These are phyloP conservation scores for Corinectria fuckeliana DNA, from an alignment of 2,329 filamentous ascomycete genomes.

Conservation along the genomic window DNA sequence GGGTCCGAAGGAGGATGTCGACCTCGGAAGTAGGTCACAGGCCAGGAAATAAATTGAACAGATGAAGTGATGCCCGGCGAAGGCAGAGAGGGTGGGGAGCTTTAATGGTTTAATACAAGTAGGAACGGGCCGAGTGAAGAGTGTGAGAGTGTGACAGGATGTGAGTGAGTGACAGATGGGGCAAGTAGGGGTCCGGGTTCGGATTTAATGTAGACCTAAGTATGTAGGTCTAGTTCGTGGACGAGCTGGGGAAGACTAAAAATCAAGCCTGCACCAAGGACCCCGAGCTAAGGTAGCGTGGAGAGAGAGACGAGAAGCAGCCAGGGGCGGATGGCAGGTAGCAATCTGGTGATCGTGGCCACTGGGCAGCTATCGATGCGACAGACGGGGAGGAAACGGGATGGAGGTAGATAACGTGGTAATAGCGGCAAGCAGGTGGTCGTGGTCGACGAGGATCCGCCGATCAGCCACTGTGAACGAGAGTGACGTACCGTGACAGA, in stretches of 20 bases:
- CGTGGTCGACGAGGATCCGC: slow-evolving; percentile 11
- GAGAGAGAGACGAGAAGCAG: not conserved
- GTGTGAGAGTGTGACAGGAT: not conserved
- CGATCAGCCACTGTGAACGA: slow-evolving; percentile 11
- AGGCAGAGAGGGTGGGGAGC: not conserved
- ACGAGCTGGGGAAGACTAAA: slow-evolving; percentile 24
- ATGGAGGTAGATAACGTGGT: slow-evolving; percentile 20
- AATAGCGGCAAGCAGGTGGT: slow-evolving; percentile 11
- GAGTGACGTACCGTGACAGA: not conserved
- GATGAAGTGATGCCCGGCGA: not conserved
- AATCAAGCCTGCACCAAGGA: slow-evolving; percentile 27
- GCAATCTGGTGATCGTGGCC: slow-evolving; percentile 11
- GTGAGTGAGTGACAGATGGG: not conserved
- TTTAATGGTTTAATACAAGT: slow-evolving; percentile 5
- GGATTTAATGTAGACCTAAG: slow-evolving; percentile 13
- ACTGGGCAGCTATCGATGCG: slow-evolving; percentile 3
- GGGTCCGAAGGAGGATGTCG: not conserved
- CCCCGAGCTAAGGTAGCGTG: slow-evolving; percentile 1
- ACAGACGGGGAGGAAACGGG: not conserved
- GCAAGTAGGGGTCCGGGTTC: slow-evolving; percentile 1
- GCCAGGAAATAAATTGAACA: not conserved
- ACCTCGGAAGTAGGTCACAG: not conserved
- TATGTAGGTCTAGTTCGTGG: too few relatives aligned
- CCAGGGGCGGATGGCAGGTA: slow-evolving; percentile 28
- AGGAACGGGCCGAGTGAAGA: not conserved